Evolutionary conservation across 2,329 filamentous ascomycete genomes (phyloP).

Genomic region (Xylaria sp.): DNA sequence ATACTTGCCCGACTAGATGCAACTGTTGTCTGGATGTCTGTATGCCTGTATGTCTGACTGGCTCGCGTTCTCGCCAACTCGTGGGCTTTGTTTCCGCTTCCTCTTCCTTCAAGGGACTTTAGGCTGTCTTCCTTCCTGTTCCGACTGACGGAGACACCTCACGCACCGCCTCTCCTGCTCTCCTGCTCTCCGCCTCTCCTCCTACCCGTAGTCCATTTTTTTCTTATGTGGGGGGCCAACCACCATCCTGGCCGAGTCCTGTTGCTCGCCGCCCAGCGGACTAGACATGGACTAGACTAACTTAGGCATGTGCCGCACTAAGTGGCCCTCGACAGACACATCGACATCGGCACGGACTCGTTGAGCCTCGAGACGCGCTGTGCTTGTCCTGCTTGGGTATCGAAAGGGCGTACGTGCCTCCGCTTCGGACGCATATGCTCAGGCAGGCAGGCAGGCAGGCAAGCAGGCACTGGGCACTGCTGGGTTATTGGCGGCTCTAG

Average conservation of each 20-base stretch:
- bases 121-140: conserved; percentile 4
- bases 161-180: too few relatives aligned
- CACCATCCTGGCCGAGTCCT: background rate
- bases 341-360: too few relatives aligned
- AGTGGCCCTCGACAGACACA: background rate
- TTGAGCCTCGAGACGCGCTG: background rate
- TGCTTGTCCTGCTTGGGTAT: background rate
- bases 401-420: background rate
- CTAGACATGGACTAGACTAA: background rate
- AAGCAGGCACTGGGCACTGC: too few relatives aligned
- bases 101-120: background rate
- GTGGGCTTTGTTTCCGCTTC: background rate
- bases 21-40: background rate
- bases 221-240: conserved; percentile 6
- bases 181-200: too few relatives aligned
- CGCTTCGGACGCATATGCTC: too few relatives aligned
- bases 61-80: background rate
- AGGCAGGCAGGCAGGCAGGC: too few relatives aligned
- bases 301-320: background rate
- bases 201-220: background rate
- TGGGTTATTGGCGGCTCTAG: too few relatives aligned
- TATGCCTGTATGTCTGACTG: background rate
- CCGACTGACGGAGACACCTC: conserved; percentile 2
- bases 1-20: background rate
- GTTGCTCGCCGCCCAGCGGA: background rate